A percentile compares a stretch with the other conserved stretches of the same genome.
These are phyloP conservation scores for Starmerella apis DNA, from an alignment of 805 yeast genomes.

Conservation along the genomic window DNA sequence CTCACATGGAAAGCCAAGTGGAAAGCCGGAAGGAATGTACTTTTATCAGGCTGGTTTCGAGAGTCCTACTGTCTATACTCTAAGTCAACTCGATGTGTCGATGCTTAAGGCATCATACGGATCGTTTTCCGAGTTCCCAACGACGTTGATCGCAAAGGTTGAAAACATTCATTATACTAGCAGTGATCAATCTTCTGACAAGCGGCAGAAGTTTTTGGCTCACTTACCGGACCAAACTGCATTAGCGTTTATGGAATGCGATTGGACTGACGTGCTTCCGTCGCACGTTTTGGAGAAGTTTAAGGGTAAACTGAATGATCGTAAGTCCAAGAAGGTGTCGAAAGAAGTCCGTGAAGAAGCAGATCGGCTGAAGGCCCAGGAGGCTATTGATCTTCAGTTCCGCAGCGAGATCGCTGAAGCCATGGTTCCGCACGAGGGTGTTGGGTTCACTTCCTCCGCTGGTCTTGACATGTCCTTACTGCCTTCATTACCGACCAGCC, in stretches of 20 bases:
- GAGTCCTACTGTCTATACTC: conserved; percentile 52
- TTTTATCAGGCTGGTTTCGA: conserved; percentile 73
- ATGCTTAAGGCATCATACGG: conserved; percentile 55
- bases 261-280: conserved; percentile 48
- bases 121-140: conserved; percentile 57
- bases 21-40: conserved; percentile 31
- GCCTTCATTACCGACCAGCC: conserved; percentile 19
- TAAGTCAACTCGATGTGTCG: conserved; percentile 71
- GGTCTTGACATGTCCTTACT: conserved; percentile 20
- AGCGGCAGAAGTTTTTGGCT: conserved; percentile 60
- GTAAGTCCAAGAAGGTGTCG: conserved; percentile 22
- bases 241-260: conserved; percentile 71
- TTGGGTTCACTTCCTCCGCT: background rate
- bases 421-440: conserved; percentile 17
- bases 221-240: conserved; percentile 82
- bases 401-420: conserved; percentile 27
- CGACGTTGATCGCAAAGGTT: conserved; percentile 47
- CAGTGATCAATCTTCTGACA: conserved; percentile 39
- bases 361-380: conserved; percentile 28
- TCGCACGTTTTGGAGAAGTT: conserved; percentile 27
- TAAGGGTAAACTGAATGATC: conserved; percentile 24
- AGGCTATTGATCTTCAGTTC: conserved; percentile 32
- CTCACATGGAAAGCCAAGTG: background rate
- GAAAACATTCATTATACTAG: conserved; percentile 64
- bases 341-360: conserved; percentile 27